Base-by-base conservation (phyloP, 2,329 filamentous ascomycete species). In the Trichocomaceae sp. region DNA sequence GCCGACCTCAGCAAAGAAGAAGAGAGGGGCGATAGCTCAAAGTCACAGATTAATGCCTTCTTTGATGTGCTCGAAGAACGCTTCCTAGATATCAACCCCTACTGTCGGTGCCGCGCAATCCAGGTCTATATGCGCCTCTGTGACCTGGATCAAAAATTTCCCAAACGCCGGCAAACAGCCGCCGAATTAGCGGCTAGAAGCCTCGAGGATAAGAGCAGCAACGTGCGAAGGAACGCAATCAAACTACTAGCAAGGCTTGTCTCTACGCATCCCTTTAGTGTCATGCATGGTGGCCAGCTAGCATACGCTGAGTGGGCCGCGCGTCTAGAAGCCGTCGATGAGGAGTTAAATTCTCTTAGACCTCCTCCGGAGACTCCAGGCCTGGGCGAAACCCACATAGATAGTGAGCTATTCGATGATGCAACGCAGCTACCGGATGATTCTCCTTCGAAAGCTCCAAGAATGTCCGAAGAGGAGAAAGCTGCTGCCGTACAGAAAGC, bases 131-230 rank as follows among this genome's bases (percentile, higher is more conserved):
- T 88, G 73, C 92, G 85, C 66, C 80, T 99, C 12, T 96, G 91
- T 64, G 90, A 96, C 55, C 79, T 97, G n/a, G 90, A 96, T 47
- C 89, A 92, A 60, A 97, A 97, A 68, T 96, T 95, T 64, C 90
- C 91, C 37, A 96, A 96, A 73, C 82, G 91, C 54, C 81, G 93
- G 57, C 91, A 96, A 69, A 87, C 82, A 66, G 92, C 87, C 3
- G 88, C 92, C 1, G 90, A 96, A 68, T 77, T 96, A 23, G 91
- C 93, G 1, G 85, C 88, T 55, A 83, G 88, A 62, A 97, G 92
- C 69, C 78, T 99, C 2, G 89, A 96, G 70, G 95, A 99, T 75
- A 97, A 95, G 78, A 97, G 92, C 74, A 99, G 93, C 72, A 95
- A 97, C 64, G 93, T 99, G 31, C 83, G 93, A 58, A 83, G 91